Evolutionary conservation across 2,329 filamentous ascomycete species (phyloP), one percentile per base, ranked within the genome.

Genomic region (Cytospora mali): DNA sequence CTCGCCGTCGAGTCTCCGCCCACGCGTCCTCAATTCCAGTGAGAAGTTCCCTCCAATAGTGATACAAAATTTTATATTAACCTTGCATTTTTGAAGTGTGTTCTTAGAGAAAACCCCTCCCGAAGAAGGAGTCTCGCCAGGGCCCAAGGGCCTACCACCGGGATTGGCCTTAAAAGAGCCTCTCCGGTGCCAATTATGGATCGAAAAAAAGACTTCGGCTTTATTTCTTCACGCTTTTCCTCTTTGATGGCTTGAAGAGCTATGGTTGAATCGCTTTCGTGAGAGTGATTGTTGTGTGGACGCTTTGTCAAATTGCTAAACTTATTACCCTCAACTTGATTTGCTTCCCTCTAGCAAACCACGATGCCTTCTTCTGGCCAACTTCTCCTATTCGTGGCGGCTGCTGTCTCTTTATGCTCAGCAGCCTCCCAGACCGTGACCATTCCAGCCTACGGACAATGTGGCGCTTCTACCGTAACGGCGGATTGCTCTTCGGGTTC

Each of bases 401-500:
- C 33, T 9, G 29, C 29, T 11, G 6, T 39, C 11, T 55, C 10
- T 5, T 16, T n/a, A 23, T 10, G 23, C 31, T 42, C 18, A n/a
- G 46, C n/a, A 13, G 3, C 39, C 7, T 31, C 53, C 25, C 35
- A n/a, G 35, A 42, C 35, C 9, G 25, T 42, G 7, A 62, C 59
- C 2, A 29, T 61, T 42, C 52, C 39, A 25, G 21, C 52, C 4
- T 61, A 61, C 16, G 58, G 52, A 21, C 58, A 61, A 50, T 61
- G 58, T 18, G 58, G 58, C 14, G 58, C 52, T 14, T 42, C 53
- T 3, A 55, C 52, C 4, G 21, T 39, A 14, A 55, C 52, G 9
- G 52, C 52, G n/a, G 51, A 21, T 21, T 61, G 58, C 49, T 52
- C 58, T 14, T 61, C 58, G 21, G 58, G 58, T 13, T 49, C 39